phyloP scores from a whole-genome alignment of 2,329 filamentous ascomycete species.

The Cladosporium sp. region DNA sequence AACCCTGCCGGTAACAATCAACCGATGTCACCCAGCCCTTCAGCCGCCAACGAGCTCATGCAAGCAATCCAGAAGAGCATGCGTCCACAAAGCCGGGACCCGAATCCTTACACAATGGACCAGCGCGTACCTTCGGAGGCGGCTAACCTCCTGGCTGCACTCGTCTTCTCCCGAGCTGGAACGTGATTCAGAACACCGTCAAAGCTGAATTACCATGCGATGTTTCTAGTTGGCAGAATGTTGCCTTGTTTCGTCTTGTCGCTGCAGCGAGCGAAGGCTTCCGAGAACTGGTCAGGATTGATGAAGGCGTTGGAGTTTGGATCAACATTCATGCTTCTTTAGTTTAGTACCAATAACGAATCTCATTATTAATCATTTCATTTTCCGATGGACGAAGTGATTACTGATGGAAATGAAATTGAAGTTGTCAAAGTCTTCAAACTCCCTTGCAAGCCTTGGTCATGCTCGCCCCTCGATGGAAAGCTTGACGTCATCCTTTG shows the following conservation, averaged over 20 bases:
- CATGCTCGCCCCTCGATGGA: too few species aligned
- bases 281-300: not conserved
- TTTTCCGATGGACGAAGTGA: not conserved
- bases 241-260: not conserved
- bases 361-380: not conserved
- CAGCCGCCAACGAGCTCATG: not conserved
- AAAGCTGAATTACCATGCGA: not conserved
- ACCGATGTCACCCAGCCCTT: not conserved
- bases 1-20: not conserved
- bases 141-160: not conserved
- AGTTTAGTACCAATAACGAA: not conserved
- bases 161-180: not conserved
- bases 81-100: not conserved
- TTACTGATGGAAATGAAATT: too few species aligned
- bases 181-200: not conserved
- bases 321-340: not conserved
- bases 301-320: not conserved
- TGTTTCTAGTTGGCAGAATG: not conserved
- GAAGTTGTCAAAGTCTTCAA: not conserved
- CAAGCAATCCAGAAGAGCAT: slow-evolving; percentile 9
- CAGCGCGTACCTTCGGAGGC: slow-evolving; percentile 5
- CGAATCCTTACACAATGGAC: not conserved
- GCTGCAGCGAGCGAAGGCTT: not conserved
- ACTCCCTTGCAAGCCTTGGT: too few species aligned
- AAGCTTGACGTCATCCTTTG: not conserved